Evolutionary conservation across 176 grass and related monocot genomes (phyloP).

Genomic region (Tillandsia fasciculata): DNA sequence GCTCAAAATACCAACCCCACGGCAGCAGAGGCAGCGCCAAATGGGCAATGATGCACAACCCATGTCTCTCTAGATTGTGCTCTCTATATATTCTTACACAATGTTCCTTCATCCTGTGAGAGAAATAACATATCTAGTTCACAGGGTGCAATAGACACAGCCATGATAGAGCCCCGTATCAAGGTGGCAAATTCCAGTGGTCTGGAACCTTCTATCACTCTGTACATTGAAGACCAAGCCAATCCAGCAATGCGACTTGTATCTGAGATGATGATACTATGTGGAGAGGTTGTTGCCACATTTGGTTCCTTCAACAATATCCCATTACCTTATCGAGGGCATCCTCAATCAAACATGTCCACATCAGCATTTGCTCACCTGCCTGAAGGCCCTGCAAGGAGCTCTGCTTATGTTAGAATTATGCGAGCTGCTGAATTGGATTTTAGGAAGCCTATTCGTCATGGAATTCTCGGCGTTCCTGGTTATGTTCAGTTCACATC

Average conservation of each 20-base stretch:
- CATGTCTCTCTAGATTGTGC: not conserved
- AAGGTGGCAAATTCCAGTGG: slow-evolving; percentile 73
- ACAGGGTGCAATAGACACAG: slow-evolving; percentile 78
- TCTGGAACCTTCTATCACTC: slow-evolving; percentile 66
- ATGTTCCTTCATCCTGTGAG: not conserved
- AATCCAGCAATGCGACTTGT: slow-evolving; percentile 71
- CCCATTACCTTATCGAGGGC: slow-evolving; percentile 80
- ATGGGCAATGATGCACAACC: too few relatives aligned
- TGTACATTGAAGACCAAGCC: slow-evolving; percentile 68
- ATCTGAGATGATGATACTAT: slow-evolving; percentile 98
- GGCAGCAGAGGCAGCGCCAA: too few relatives aligned
- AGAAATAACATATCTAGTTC: slow-evolving; percentile 15
- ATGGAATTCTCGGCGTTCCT: slow-evolving; percentile 70
- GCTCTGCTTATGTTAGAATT: slow-evolving; percentile 61
- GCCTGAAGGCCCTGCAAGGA: slow-evolving; percentile 76
- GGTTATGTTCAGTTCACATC: slow-evolving; percentile 95
- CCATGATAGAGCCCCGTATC: slow-evolving; percentile 86
- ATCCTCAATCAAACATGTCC: slow-evolving; percentile 67
- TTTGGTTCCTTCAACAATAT: slow-evolving; percentile 68
- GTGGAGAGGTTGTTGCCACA: slow-evolving; percentile 67
- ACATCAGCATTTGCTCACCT: slow-evolving; percentile 64
- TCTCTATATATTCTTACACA: not conserved
- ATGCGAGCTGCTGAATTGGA: slow-evolving; percentile 86
- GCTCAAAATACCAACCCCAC: too few relatives aligned
- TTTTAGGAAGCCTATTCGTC: slow-evolving; percentile 54